Evolutionary conservation across 2,329 filamentous ascomycete genomes (phyloP).

Genomic region (Talaromyces sp.): DNA sequence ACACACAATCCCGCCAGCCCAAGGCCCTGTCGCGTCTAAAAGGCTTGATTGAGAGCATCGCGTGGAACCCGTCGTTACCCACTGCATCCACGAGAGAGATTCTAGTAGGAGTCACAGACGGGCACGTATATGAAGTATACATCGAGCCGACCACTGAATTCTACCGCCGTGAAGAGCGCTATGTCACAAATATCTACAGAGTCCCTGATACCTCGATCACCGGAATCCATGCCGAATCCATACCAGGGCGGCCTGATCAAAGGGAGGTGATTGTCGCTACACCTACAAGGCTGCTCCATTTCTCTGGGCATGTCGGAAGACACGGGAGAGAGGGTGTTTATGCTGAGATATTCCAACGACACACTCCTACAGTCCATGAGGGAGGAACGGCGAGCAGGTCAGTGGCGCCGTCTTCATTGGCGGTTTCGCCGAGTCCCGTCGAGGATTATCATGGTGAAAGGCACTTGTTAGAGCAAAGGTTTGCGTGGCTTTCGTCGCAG

Average conservation of each 20-base stretch:
- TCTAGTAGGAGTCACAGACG: slow-evolving; percentile 83
- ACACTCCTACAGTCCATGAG: slow-evolving; percentile 73
- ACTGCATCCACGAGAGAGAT: slow-evolving; percentile 95
- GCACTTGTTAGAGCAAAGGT: slow-evolving; percentile 50
- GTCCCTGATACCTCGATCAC: slow-evolving; percentile 76
- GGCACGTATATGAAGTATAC: slow-evolving; percentile 89
- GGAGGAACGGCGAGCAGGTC: slow-evolving; percentile 55
- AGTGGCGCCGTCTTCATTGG: slow-evolving; percentile 63
- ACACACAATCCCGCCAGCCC: slow-evolving; percentile 86
- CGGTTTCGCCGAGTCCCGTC: slow-evolving; percentile 68
- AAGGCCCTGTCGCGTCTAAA: slow-evolving; percentile 76
- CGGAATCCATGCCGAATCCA: slow-evolving; percentile 75
- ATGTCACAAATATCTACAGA: slow-evolving; percentile 77
- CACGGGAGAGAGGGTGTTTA: slow-evolving; percentile 78
- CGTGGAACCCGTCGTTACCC: slow-evolving; percentile 90
- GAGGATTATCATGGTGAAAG: slow-evolving; percentile 53
- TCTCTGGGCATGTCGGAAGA: slow-evolving; percentile 70
- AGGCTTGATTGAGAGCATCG: slow-evolving; percentile 84
- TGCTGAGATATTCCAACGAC: slow-evolving; percentile 78
- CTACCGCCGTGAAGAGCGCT: slow-evolving; percentile 91
- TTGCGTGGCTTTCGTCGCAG: slow-evolving; percentile 84
- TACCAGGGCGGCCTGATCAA: slow-evolving; percentile 63
- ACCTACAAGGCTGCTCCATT: slow-evolving; percentile 70
- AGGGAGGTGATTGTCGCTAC: slow-evolving; percentile 77
- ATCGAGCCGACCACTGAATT: slow-evolving; percentile 94